A percentile compares a stretch with the other conserved stretches of the same genome.
Conservation (phyloP, 169 alveolate species). For the Cryptosporidium baileyi region DNA sequence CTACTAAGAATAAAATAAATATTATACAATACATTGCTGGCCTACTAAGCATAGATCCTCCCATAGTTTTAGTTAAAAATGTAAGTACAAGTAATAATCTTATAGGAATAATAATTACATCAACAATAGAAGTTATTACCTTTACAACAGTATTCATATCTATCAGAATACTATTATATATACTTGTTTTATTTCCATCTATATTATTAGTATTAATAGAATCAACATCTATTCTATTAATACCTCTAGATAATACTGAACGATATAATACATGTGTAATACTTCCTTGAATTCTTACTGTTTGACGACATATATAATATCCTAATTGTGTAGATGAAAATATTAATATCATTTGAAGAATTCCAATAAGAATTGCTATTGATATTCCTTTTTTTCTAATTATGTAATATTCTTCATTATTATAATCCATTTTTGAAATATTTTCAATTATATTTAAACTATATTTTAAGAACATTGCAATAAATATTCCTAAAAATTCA, state of each 20-base stretch:
- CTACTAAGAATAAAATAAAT: constrained; percentile 11
- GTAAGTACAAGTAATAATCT: constrained; percentile 21
- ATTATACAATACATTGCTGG: constrained; percentile 48
- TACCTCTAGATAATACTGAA: constrained; percentile 43
- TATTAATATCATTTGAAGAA: constrained; percentile 2
- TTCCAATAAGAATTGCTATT: constrained; percentile 4
- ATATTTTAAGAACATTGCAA: neutral
- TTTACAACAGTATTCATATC: constrained; percentile 39
- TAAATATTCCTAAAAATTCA: constrained; percentile 34
- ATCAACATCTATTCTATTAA: constrained; percentile 2
- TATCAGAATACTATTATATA: constrained; percentile 28
- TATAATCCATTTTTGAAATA: neutral
- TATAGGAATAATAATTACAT: constrained; percentile 38
- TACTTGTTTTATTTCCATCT: constrained; percentile 22
- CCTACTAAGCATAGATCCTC: constrained; percentile 33
- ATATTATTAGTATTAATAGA: neutral
- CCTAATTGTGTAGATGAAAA: constrained; percentile 40
- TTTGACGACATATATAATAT: constrained; percentile 36
- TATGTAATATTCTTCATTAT: neutral
- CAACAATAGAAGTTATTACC: constrained; percentile 29
- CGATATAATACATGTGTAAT: constrained; percentile 58
- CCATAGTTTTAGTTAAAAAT: constrained; percentile 23
- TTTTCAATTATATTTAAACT: constrained; percentile 14
- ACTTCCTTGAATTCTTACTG: constrained; percentile 57
- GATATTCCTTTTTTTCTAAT: neutral